Conservation (phyloP, 495 filamentous ascomycete species). For the Penicillium verhagenii region DNA sequence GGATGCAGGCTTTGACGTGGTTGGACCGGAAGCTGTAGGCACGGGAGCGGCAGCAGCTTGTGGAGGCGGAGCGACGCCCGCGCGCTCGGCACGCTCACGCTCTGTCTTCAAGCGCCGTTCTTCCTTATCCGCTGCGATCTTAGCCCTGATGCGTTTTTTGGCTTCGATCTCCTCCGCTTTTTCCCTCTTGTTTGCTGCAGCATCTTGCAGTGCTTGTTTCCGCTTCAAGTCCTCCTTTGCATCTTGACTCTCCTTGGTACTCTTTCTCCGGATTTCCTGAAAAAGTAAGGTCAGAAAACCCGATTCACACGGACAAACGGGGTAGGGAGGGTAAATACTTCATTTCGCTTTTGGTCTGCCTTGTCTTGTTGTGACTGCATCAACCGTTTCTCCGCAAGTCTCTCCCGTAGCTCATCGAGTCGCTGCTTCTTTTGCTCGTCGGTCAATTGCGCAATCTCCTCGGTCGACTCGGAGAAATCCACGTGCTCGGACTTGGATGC, state of each 20-base stretch:
- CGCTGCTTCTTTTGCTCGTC: slow-evolving; percentile 85
- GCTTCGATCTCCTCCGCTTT: slow-evolving; percentile 85
- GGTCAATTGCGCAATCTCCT: slow-evolving; percentile 85
- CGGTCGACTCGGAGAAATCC: slow-evolving; percentile 92
- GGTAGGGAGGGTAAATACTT: slow-evolving; percentile 48
- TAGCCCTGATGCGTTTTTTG: slow-evolving; percentile 82
- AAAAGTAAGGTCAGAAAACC: slow-evolving; percentile 1
- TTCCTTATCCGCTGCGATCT: slow-evolving; percentile 88
- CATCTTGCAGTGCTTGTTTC: slow-evolving; percentile 89
- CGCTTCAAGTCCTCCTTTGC: slow-evolving; percentile 78
- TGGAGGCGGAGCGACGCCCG: slow-evolving; percentile 60
- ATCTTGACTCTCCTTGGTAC: slow-evolving; percentile 74
- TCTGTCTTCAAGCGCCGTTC: slow-evolving; percentile 81
- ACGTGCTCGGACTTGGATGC: slow-evolving; percentile 82
- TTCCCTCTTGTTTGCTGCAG: slow-evolving; percentile 76
- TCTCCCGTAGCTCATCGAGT: slow-evolving; percentile 70
- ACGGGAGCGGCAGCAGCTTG: slow-evolving; percentile 38
- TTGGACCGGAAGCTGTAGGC: slow-evolving; percentile 40
- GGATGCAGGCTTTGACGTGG: slow-evolving; percentile 55
- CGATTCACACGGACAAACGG: neutral
- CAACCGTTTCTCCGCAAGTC: slow-evolving; percentile 70
- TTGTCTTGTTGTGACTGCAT: slow-evolving; percentile 72
- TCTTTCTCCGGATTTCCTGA: slow-evolving; percentile 83
- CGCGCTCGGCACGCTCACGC: slow-evolving; percentile 76
- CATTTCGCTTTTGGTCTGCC: slow-evolving; percentile 83